phyloP scores from a whole-genome alignment of 371 early-diverging fungal species.

The Mucor racemosus region DNA sequence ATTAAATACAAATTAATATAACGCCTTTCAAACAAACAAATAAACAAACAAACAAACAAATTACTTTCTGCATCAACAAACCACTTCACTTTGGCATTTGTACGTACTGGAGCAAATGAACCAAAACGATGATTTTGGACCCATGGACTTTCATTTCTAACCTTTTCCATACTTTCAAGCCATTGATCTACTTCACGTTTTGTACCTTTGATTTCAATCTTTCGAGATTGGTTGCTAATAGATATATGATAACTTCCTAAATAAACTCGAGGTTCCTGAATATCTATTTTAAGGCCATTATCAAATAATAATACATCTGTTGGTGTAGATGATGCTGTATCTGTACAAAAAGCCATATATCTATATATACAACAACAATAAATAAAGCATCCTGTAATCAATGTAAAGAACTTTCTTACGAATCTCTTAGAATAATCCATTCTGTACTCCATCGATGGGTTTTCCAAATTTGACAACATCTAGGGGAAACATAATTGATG shows the following conservation, averaged over 20 bases:
- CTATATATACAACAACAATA: conserved; percentile 14
- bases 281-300: conserved; percentile 57
- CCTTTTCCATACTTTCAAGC: conserved; percentile 62
- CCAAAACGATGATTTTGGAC: conserved; percentile 69
- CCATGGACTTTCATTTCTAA: conserved; percentile 74
- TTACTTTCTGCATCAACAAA: conserved; percentile 82
- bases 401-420: conserved; percentile 49
- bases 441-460: conserved; percentile 59
- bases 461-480: conserved; percentile 44
- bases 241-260: conserved; percentile 46
- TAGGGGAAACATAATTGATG: conserved; percentile 44
- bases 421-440: conserved; percentile 83
- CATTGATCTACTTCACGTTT: conserved; percentile 70
- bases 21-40: background rate
- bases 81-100: conserved; percentile 71
- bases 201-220: conserved; percentile 71
- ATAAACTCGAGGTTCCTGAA: conserved; percentile 29
- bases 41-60: background rate
- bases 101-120: conserved; percentile 83
- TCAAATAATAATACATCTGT: conserved; percentile 78
- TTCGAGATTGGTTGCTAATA: conserved; percentile 59
- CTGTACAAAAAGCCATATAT: conserved; percentile 63
- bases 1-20: background rate
- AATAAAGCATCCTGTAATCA: background rate
- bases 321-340: conserved; percentile 58